Evolutionary conservation across 768 basidiomycete genomes (phyloP), one percentile per base, ranked within the genome.

Genomic region (Suillus subaureus): DNA sequence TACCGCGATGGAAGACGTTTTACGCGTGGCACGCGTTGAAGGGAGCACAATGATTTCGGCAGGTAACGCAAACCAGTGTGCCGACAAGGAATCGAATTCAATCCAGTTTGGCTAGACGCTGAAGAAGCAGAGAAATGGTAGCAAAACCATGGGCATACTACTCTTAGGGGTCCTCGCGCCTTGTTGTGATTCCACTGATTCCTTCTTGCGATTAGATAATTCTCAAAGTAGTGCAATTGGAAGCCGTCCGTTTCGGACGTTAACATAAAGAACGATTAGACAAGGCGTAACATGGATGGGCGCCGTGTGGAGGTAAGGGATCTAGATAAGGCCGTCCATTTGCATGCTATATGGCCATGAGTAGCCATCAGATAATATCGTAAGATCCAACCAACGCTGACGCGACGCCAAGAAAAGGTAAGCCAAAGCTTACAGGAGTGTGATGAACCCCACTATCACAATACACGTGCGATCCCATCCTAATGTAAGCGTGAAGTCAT

Each of bases 21-120:
- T 80, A 64, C 63, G 69, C 65, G 70, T 72, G 65, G 72, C 55
- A 26, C 62, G 58, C 7, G 70, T 72, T 49, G 35, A 67, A 67
- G 16, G 5, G 47, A 68, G 58, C 65, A 62, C 39, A 55, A 61
- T 68, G 66, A 49, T 60, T 43, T 56, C 63, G 55, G 62, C 33
- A 18, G 77, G 78, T 31, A 85, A 82, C 68, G 77, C 79, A 64
- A 88, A 88, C 67, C 80, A 85, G 66, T 88, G 87, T 87, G 85
- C 86, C 6, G 87, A 89, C 71, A 80, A 78, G 69, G 74, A 71
- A 61, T 86, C 85, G 79, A 87, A 74, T 61, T 64, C 56, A 42
- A 68, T 68, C 6, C 81, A 84, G 69, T 88, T 87, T 73, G 78
- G 79, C 16, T 87, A 87, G 86, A 88, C 64, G 84, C 85, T 0